Percentiles rank a stretch among this genome's conserved stretches.
These are phyloP conservation scores for Sarocladiaceae sp. DNA, from an alignment of 2,329 filamentous ascomycete species.

Conservation along the genomic window DNA sequence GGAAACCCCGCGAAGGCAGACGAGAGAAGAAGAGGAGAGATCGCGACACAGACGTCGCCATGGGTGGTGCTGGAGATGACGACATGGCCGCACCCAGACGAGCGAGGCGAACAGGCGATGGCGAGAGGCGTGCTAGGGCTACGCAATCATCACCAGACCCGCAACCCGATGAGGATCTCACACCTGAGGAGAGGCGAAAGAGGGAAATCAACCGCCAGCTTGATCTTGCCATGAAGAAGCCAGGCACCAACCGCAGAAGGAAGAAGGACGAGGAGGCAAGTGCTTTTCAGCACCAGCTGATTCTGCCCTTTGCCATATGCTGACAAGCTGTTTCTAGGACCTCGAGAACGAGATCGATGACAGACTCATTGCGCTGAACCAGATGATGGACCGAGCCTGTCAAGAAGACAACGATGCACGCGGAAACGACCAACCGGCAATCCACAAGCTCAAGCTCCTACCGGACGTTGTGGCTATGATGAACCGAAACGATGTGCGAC, in stretches of 20 bases:
- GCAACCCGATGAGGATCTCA: slow-evolving; percentile 70
- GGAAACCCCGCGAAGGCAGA: slow-evolving; percentile 70
- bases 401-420: slow-evolving; percentile 80
- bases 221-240: slow-evolving; percentile 81
- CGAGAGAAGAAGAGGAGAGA: slow-evolving; percentile 58
- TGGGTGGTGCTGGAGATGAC: slow-evolving; percentile 40
- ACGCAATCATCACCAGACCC: slow-evolving; percentile 45
- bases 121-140: slow-evolving; percentile 41
- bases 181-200: slow-evolving; percentile 77
- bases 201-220: slow-evolving; percentile 81
- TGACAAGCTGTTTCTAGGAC: slow-evolving; percentile 50
- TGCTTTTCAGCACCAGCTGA: not conserved
- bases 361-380: slow-evolving; percentile 79
- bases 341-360: slow-evolving; percentile 86
- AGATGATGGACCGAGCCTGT: slow-evolving; percentile 85
- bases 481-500: slow-evolving; percentile 80
- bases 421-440: slow-evolving; percentile 69
- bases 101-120: slow-evolving; percentile 37
- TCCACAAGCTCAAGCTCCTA: slow-evolving; percentile 89
- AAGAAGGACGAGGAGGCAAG: slow-evolving; percentile 73
- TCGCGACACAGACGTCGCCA: slow-evolving; percentile 40
- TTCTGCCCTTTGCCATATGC: not conserved
- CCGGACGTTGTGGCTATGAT: slow-evolving; percentile 83
- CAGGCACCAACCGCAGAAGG: slow-evolving; percentile 55
- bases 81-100: slow-evolving; percentile 40